Evolutionary conservation across 2,329 filamentous ascomycete species (phyloP), one percentile per base, ranked within the genome.

Genomic region (Xenoacremonium recifei): DNA sequence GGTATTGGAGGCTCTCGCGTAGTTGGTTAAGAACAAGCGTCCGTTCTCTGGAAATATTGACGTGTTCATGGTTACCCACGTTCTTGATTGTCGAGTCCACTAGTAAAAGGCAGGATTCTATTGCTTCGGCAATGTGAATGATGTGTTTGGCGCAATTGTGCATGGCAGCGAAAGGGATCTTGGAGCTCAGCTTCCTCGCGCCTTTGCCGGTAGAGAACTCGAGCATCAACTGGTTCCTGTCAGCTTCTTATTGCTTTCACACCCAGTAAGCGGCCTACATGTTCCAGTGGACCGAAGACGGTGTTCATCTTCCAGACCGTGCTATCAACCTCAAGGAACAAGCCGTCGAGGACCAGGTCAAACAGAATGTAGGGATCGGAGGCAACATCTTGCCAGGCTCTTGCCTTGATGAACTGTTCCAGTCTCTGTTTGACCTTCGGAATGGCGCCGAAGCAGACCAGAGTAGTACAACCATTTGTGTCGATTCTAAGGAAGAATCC

Each of bases 81-180:
- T 51, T 48, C 18, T 40, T 35, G 0, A 50, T 21, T 13, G 51
- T 56, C 21, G 42, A 40, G 6, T 62, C 57, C 0, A 55, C 50
- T 4, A 58, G 38, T 54, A 62, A 37, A 10, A 60, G 18, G 16
- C 51, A 60, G 0, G 58, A 57, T 9, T 59, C 55, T 6, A 62
- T 52, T 13, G 57, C 58, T 21, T 61, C 58, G n/a, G 48, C 46
- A 3, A 62, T 50, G 31, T 60, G 53, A 2, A 59, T 52, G n/a
- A 59, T 58, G 31, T 62, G 58, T 35, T 62, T 62, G 40, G 53
- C 51, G 27, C 58, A 60, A 35, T 58, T 57, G 40, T 62, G 58
- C 35, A 61, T 49, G 2, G 54, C 59, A 2, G 54, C 47, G 25
- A 62, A 59, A 4, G 54, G 58, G 2, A 59, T 38, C 30, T 53